Conservation (phyloP, 2,329 filamentous ascomycete species). For the Xylaria sp. region DNA sequence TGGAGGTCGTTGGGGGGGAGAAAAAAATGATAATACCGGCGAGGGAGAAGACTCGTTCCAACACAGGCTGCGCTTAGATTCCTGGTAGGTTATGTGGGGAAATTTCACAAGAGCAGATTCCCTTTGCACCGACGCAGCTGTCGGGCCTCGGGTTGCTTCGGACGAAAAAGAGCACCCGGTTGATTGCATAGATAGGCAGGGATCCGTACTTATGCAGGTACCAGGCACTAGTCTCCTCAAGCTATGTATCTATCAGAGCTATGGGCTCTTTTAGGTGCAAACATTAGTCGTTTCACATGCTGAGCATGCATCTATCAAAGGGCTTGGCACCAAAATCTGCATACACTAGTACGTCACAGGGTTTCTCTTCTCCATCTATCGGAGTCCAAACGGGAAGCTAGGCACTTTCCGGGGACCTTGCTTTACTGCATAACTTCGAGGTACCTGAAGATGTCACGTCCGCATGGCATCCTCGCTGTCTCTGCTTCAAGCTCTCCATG, state of each 20-base stretch:
- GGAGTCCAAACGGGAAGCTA: too few species aligned
- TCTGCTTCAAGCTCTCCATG: too few species aligned
- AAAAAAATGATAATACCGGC: conserved; percentile 16
- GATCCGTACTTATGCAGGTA: neutral
- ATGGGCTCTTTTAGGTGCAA: neutral
- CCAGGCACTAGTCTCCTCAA: neutral
- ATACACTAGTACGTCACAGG: neutral
- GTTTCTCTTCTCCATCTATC: too few species aligned
- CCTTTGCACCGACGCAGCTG: neutral
- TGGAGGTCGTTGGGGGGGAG: conserved; percentile 4
- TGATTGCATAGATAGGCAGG: neutral
- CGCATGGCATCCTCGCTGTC: too few species aligned
- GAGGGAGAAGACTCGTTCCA: conserved; percentile 3
- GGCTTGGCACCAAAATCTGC: neutral
- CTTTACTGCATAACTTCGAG: too few species aligned
- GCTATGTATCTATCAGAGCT: neutral
- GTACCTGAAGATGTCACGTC: too few species aligned
- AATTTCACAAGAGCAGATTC: conserved; percentile 23
- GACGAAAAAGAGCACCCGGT: neutral
- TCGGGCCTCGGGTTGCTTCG: neutral
- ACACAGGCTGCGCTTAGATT: conserved; percentile 12
- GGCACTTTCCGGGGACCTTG: too few species aligned
- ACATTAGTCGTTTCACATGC: neutral
- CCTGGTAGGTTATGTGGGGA: conserved; percentile 5
- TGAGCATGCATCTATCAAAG: neutral